Base-by-base conservation (phyloP, 192 early-diverging fungal species). In the Chytriomyces confervae region DNA sequence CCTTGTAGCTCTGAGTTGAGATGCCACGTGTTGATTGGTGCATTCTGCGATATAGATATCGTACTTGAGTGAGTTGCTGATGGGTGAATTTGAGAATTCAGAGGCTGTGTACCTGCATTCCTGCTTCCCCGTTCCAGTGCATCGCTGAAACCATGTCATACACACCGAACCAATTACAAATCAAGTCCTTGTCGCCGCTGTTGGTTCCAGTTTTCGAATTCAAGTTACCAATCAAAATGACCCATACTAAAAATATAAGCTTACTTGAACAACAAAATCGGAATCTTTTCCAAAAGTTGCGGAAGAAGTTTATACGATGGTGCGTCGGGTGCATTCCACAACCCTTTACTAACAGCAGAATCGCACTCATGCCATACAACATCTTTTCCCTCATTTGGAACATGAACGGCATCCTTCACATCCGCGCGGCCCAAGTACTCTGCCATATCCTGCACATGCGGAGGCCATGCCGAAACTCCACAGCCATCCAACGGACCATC, bases 141-240 rank as follows among this genome's bases (percentile, higher is more conserved):
- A 95, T 76, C 29, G 86, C 84, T 9, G 81, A 82, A 64, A 95
- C 88, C 79, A 94, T 82, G 57, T 86, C 87, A 66, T 90, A 82
- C 0, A 90, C 90, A 23, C 94, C 94, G 24, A 91, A 73, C 62
- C 86, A 84, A 78, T 95, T 95, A 79, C 94, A 95, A 67, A 95
- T 94, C 63, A 95, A 77, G 76, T 95, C 94, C 70, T 89, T 76
- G 51, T 93, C 91, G 5, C 94, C 94, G 74, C 92, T 94, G 66
- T 69, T 20, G 11, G 47, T 43, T 44, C 36, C 23, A 13, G 62
- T 50, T 7, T 60, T 60, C 20, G 13, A n/a, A n/a, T 60, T 60
- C 16, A n/a, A 60, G 57, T 20, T n/a, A 16, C 13, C 5, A 64
- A 64, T 16, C 20, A 24, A 64, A 11, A 23, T 29, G 6, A 5